Base-by-base conservation (phyloP, 2,329 filamentous ascomycete genomes). In the Cordyceps farinosa region DNA sequence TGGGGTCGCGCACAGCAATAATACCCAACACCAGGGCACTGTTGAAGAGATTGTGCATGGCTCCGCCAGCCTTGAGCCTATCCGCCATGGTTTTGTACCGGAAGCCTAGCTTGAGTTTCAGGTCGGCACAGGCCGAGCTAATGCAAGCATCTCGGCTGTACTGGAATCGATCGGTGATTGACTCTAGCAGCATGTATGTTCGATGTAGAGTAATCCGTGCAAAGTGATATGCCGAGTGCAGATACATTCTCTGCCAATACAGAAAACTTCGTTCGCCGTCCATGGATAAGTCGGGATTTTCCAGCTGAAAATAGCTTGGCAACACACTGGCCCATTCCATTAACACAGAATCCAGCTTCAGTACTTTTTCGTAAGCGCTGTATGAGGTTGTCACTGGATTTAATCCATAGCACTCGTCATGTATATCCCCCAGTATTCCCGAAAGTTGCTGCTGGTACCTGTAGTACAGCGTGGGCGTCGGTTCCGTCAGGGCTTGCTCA, bases 151-250 rank as follows among this genome's bases (percentile, higher is more conserved):
- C 76, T 34, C 75, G 74, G 42, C 75, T 77, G 61, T 74, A 69
- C 50, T 70, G 71, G 66, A 75, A 78, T 5, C 74, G 70, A 62
- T 77, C 73, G 0, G 76, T 77, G 64, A 78, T 76, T 17, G 75
- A 77, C 55, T 76, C 71, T 2, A 74, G 72, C n/a, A 77, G 68
- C 2, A 77, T 70, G 50, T 76, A 78, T 0, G 75, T 71, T 3
- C 76, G 70, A 64, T 78, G 77, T 2, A 78, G 70, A 3, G 76
- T 78, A 42, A 78, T 74, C 32, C 75, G 67, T 4, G 76, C 72
- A 57, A 78, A 79, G 62, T 78, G 74, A 56, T 75, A 78, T 56
- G 71, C 71, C 22, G 72, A 75, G 64, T 78, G 77, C 3, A 78
- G 69, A 62, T 76, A 73, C 6, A 76, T 69, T 3, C 77, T 68